Conservation (phyloP, 257 asterid genomes). For the Nicotiana obtusifolia region DNA sequence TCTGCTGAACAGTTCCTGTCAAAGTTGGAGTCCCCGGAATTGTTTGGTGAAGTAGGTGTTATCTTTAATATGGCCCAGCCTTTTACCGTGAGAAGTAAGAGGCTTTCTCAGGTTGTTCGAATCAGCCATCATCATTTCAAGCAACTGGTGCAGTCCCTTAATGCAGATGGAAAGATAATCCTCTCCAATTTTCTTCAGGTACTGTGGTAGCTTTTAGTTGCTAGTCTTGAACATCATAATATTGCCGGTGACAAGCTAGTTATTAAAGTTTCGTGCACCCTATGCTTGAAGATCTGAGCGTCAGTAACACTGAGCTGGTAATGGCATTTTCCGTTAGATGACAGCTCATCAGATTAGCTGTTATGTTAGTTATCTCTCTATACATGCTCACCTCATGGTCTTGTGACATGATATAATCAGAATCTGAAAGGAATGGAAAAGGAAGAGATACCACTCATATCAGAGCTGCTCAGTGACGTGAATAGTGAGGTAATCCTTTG, state of each 20-base stretch:
- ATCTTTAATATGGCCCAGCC: conserved; percentile 83
- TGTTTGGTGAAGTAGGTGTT: conserved; percentile 92
- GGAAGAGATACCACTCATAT: conserved; percentile 61
- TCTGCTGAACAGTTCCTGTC: conserved; percentile 47
- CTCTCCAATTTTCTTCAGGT: conserved; percentile 80
- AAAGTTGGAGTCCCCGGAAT: conserved; percentile 49
- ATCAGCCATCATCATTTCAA: conserved; percentile 90
- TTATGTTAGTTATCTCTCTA: neutral
- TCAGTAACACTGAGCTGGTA: neutral
- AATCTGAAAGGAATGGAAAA: conserved; percentile 50
- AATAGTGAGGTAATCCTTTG: conserved; percentile 48
- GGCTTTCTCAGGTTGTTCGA: conserved; percentile 86
- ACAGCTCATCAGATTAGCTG: neutral
- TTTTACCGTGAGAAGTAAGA: conserved; percentile 81
- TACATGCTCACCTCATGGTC: neutral
- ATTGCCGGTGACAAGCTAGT: neutral
- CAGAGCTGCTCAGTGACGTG: conserved; percentile 56
- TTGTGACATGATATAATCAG: conserved; percentile 28
- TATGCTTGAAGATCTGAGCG: neutral
- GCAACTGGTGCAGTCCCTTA: conserved; percentile 66
- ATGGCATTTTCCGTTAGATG: neutral
- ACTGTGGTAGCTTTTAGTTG: conserved; percentile 5
- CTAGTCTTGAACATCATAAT: conserved; percentile 2
- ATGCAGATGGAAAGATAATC: conserved; percentile 56
- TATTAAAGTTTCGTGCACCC: neutral